Evolutionary conservation across 805 yeast genomes (phyloP).

Genomic region (Pichia scutulata): DNA sequence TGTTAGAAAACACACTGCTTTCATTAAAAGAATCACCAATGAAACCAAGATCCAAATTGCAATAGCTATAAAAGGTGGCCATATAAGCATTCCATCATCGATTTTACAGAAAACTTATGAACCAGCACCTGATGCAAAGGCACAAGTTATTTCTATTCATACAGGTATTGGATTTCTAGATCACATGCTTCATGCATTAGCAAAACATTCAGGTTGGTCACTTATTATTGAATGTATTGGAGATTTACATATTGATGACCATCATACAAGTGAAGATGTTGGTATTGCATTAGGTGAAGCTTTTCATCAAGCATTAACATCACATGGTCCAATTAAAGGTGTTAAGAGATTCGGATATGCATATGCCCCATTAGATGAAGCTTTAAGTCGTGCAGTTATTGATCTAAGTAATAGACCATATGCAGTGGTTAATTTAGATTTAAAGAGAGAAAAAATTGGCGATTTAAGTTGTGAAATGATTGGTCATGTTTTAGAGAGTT

Average conservation of each 20-base stretch:
- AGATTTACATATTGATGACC: conserved; percentile 93
- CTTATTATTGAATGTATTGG: conserved; percentile 84
- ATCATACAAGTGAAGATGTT: conserved; percentile 93
- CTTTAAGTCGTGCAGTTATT: conserved; percentile 90
- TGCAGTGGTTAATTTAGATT: conserved; percentile 83
- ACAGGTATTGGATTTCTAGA: conserved; percentile 94
- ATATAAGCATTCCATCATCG: conserved; percentile 53
- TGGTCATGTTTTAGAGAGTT: conserved; percentile 92
- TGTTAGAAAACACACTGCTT: conserved; percentile 30
- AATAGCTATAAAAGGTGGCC: conserved; percentile 78
- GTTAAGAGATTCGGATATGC: conserved; percentile 89
- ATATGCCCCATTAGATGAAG: conserved; percentile 95
- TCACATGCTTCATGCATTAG: conserved; percentile 96
- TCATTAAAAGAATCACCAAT: conserved; percentile 68
- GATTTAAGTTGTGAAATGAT: conserved; percentile 92
- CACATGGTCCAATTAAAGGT: conserved; percentile 70
- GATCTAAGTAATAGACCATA: conserved; percentile 90
- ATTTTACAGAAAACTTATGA: conserved; percentile 32
- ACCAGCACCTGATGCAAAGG: conserved; percentile 35
- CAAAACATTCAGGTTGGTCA: conserved; percentile 97
- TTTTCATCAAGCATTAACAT: conserved; percentile 66
- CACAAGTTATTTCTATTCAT: conserved; percentile 72
- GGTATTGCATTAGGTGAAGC: conserved; percentile 89
- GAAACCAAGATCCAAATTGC: conserved; percentile 91
- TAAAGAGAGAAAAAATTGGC: conserved; percentile 89